phyloP scores from a whole-genome alignment of 495 filamentous ascomycete genomes.

The Hypoxylon subgilvum region DNA sequence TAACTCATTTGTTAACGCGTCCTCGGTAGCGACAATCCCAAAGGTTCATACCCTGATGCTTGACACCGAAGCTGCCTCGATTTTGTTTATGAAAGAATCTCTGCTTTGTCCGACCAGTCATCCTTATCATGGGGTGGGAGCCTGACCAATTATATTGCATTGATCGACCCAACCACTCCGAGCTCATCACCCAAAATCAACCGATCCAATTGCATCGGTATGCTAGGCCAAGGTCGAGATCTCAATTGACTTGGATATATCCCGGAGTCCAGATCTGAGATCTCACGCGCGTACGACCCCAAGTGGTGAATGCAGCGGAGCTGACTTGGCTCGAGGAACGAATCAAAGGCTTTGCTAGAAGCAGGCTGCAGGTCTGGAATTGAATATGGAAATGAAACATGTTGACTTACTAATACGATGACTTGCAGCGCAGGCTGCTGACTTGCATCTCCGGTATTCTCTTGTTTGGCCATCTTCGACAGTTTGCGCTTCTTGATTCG shows the following conservation, averaged over 20 bases:
- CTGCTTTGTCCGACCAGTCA: too few relatives aligned
- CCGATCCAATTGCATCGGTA: background rate
- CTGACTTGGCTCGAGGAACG: conserved; percentile 12
- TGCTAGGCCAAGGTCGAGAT: background rate
- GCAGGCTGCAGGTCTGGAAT: conserved; percentile 20
- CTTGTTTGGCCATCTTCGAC: conserved; percentile 27
- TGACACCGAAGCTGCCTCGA: too few relatives aligned
- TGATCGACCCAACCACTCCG: background rate
- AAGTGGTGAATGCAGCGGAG: conserved; percentile 16
- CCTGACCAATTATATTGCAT: conserved; percentile 8
- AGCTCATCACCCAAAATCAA: background rate
- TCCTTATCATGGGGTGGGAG: background rate
- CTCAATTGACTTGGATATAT: conserved; percentile 3
- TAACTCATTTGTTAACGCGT: background rate
- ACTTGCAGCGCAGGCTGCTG: conserved; percentile 73
- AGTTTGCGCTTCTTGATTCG: conserved; percentile 21
- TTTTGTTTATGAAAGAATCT: too few relatives aligned
- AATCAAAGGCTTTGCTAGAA: conserved; percentile 28
- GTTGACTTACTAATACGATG: conserved; percentile 75
- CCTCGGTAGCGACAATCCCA: background rate
- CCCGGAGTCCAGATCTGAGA: conserved; percentile 13
- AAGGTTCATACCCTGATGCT: too few relatives aligned
- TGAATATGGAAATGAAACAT: conserved; percentile 23
- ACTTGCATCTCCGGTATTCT: conserved; percentile 26
- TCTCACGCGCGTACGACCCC: conserved; percentile 12